phyloP scores from a whole-genome alignment of 306 rosid genomes.

The Lathyrus aphaca region DNA sequence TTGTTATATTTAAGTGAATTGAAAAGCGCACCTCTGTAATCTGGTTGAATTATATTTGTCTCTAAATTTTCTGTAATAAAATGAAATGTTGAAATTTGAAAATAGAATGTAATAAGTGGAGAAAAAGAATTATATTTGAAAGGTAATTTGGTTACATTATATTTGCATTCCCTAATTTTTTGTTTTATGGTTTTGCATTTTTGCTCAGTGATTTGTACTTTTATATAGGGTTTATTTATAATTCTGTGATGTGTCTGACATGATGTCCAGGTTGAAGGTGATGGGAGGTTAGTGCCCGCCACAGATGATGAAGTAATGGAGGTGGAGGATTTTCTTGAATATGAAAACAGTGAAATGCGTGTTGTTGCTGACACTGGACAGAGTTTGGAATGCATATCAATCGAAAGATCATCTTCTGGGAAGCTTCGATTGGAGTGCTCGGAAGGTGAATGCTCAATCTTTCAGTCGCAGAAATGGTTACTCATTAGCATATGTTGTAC shows the following conservation, averaged over 20 bases:
- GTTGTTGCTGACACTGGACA: slow-evolving; percentile 60
- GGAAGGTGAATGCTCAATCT: slow-evolving; percentile 61
- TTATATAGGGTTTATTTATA: slow-evolving; percentile 24
- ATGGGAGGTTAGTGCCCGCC: slow-evolving; percentile 98
- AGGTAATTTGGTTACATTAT: neutral
- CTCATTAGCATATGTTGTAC: slow-evolving; percentile 28
- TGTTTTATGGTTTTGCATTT: slow-evolving; percentile 23
- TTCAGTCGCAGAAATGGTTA: slow-evolving; percentile 16
- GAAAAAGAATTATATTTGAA: slow-evolving; percentile 11
- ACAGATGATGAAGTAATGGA: slow-evolving; percentile 95
- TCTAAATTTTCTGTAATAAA: slow-evolving; percentile 21
- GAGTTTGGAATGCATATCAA: slow-evolving; percentile 59
- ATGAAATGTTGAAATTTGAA: slow-evolving; percentile 26
- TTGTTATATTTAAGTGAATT: slow-evolving; percentile 32
- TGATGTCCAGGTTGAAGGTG: slow-evolving; percentile 85
- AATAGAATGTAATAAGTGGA: slow-evolving; percentile 10
- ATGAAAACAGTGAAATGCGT: slow-evolving; percentile 68
- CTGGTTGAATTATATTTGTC: neutral
- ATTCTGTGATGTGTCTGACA: slow-evolving; percentile 33
- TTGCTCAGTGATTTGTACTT: slow-evolving; percentile 12
- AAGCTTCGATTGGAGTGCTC: slow-evolving; percentile 72
- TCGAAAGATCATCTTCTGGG: slow-evolving; percentile 62
- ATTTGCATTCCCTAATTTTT: neutral
- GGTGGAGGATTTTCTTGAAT: slow-evolving; percentile 84
- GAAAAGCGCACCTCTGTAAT: slow-evolving; percentile 4